Percentiles rank a stretch among this genome's conserved stretches.
phyloP scores from a whole-genome alignment of 208 protist genomes.

The Wallacemonas rigidus region DNA sequence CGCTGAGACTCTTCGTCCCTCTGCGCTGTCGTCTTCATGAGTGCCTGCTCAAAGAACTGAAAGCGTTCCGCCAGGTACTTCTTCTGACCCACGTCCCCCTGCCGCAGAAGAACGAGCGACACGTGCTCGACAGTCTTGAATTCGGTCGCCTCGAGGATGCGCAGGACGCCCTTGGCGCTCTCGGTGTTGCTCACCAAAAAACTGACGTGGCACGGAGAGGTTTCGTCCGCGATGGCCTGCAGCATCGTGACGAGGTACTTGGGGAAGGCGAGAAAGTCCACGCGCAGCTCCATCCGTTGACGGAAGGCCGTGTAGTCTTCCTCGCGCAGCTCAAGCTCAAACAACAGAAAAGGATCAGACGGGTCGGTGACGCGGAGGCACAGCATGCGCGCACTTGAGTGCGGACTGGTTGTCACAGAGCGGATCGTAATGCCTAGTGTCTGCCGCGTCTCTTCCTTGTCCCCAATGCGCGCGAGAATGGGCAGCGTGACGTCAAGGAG shows the following conservation, averaged over 20 bases:
- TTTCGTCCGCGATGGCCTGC: slow-evolving; percentile 38
- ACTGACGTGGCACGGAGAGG: slow-evolving; percentile 53
- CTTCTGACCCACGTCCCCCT: slow-evolving; percentile 86
- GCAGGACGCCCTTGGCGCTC: slow-evolving; percentile 48
- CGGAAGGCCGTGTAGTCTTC: slow-evolving; percentile 86
- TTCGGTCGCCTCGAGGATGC: slow-evolving; percentile 69
- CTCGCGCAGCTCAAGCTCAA: slow-evolving; percentile 79
- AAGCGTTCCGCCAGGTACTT: slow-evolving; percentile 82
- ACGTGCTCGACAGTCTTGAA: slow-evolving; percentile 88
- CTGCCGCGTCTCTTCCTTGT: slow-evolving; percentile 40
- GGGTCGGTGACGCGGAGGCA: slow-evolving; percentile 77
- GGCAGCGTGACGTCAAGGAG: slow-evolving; percentile 50
- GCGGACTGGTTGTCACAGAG: slow-evolving; percentile 28
- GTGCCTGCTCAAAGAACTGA: slow-evolving; percentile 64
- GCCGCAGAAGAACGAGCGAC: slow-evolving; percentile 65
- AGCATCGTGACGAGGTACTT: slow-evolving; percentile 76
- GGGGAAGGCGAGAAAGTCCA: slow-evolving; percentile 86
- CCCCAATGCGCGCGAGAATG: slow-evolving; percentile 31
- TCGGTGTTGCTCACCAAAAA: slow-evolving; percentile 30
- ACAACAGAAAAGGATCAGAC: slow-evolving; percentile 82
- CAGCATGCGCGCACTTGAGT: slow-evolving; percentile 51
- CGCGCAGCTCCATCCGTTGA: slow-evolving; percentile 73
- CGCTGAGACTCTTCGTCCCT: slow-evolving; percentile 23
- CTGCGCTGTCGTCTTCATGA: slow-evolving; percentile 20
- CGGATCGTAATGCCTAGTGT: slow-evolving; percentile 40